These are phyloP conservation scores for Marvania coccoides DNA, from an alignment of 139 green algal species.

Conservation along the genomic window DNA sequence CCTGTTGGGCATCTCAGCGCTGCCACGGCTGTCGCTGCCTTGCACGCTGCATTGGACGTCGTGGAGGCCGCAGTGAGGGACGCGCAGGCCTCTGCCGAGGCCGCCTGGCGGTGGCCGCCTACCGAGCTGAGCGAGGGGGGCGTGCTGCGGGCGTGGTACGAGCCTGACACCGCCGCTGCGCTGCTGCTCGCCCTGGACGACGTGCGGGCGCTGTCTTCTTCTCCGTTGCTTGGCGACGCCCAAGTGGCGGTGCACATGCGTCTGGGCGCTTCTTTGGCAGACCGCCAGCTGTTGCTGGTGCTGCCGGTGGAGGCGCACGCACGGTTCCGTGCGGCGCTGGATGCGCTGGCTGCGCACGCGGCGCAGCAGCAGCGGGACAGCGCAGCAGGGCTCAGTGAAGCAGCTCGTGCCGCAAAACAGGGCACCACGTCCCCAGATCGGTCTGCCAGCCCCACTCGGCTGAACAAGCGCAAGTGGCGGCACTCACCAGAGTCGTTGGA, in stretches of 20 bases:
- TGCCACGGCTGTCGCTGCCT: background rate
- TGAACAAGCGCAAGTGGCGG: background rate
- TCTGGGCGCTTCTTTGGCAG: background rate
- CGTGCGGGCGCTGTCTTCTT: background rate
- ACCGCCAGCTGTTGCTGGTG: background rate
- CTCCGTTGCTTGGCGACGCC: background rate
- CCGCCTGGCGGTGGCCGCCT: slow-evolving; percentile 20
- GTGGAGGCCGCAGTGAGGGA: background rate
- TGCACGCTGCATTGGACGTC: background rate
- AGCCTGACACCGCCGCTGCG: background rate
- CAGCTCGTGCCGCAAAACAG: no score
- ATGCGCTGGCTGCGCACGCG: background rate
- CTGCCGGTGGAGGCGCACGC: background rate
- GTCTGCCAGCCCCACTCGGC: background rate
- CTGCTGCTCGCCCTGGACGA: background rate
- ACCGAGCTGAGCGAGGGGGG: slow-evolving; percentile 2
- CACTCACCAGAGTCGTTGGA: background rate
- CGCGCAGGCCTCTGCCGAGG: background rate
- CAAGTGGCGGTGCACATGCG: background rate
- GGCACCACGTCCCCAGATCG: background rate
- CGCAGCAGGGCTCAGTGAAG: no score
- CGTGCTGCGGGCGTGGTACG: slow-evolving; percentile 8
- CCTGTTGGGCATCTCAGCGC: background rate
- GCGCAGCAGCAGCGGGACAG: background rate
- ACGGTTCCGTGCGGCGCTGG: background rate